Percentiles rank a stretch among this genome's conserved stretches.
phyloP scores from a whole-genome alignment of 78 protist genomes.

The Dictyostelium capitatum region DNA sequence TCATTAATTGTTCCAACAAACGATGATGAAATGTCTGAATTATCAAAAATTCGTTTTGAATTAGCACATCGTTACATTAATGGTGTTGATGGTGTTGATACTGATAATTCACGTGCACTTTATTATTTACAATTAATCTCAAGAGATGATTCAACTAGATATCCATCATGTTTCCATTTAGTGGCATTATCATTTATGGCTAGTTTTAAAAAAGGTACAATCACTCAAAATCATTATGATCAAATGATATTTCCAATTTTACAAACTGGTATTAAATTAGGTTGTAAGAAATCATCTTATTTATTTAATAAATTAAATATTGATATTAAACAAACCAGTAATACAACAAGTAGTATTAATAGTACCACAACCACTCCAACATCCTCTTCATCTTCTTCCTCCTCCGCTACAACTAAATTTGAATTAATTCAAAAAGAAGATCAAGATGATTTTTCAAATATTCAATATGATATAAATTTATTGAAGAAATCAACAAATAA shows the following conservation, averaged over 20 bases:
- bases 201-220: background rate
- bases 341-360: too few relatives aligned
- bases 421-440: conserved; percentile 2
- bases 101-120: too few relatives aligned
- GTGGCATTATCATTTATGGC: background rate
- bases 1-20: too few relatives aligned
- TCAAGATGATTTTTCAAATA: background rate
- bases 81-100: too few relatives aligned
- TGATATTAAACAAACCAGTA: background rate
- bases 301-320: background rate
- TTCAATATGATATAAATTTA: background rate
- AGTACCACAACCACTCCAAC: too few relatives aligned
- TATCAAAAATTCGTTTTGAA: too few relatives aligned
- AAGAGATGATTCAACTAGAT: too few relatives aligned
- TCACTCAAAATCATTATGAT: background rate
- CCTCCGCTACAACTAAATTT: background rate
- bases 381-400: too few relatives aligned
- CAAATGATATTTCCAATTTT: background rate
- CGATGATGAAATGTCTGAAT: too few relatives aligned
- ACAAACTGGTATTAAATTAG: background rate
- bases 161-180: background rate
- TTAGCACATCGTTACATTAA: too few relatives aligned
- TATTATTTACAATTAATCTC: too few relatives aligned
- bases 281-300: background rate
- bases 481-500: background rate